Conservation (phyloP, 1,139 yeast genomes). For the Zygosaccharomyces sapae region DNA sequence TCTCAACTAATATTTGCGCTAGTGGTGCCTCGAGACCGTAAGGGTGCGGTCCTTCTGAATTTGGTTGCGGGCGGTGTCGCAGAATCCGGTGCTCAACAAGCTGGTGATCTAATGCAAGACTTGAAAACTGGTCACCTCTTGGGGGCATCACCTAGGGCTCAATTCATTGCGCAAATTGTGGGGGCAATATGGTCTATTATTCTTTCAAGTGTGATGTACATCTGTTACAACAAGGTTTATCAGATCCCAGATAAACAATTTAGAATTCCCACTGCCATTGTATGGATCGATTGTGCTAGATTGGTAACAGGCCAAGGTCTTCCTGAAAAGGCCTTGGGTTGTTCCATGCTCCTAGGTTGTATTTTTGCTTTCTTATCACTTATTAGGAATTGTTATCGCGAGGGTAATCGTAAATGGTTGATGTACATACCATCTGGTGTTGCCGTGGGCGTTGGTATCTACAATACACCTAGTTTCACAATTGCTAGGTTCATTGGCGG, state of each 20-base stretch:
- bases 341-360: constrained; percentile 61
- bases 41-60: constrained; percentile 78
- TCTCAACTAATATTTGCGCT: constrained; percentile 86
- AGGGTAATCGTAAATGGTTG: constrained; percentile 43
- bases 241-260: constrained; percentile 76
- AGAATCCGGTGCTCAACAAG: constrained; percentile 98
- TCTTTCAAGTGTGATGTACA: constrained; percentile 76
- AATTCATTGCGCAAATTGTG: constrained; percentile 80
- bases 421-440: constrained; percentile 72
- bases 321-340: constrained; percentile 70
- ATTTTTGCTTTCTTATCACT: constrained; percentile 70
- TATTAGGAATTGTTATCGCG: constrained; percentile 51
- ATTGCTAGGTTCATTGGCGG: constrained; percentile 95
- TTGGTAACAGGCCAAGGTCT: constrained; percentile 87
- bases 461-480: constrained; percentile 89
- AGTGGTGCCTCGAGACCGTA: constrained; percentile 69
- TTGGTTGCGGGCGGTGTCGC: constrained; percentile 94
- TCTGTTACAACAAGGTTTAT: constrained; percentile 74
- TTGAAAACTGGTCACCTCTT: constrained; percentile 87
- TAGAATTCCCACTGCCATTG: constrained; percentile 89
- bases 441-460: constrained; percentile 95
- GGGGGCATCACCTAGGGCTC: constrained; percentile 91
- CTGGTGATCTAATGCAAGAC: constrained; percentile 97
- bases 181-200: constrained; percentile 84
- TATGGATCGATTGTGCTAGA: constrained; percentile 95